Percentiles rank a stretch among this genome's conserved stretches.
These are phyloP conservation scores for Phtheirospermum japonicum DNA, from an alignment of 257 asterid species.

Conservation along the genomic window DNA sequence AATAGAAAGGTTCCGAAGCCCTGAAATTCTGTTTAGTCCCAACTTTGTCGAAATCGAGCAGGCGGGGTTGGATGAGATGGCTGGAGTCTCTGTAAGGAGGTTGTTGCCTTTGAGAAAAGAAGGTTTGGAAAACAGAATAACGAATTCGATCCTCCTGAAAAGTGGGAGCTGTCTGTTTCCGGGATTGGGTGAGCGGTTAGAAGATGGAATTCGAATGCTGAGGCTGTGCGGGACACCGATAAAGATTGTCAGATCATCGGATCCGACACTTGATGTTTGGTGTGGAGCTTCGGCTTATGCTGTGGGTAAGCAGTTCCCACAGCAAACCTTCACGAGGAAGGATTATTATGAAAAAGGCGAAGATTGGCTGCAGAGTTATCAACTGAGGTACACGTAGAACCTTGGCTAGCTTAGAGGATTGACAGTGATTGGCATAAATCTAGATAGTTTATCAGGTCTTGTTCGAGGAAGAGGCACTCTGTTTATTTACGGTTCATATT, in stretches of 20 bases:
- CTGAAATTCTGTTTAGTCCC: slow-evolving; percentile 79
- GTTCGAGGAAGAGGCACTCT: too few species aligned
- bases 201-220: slow-evolving; percentile 75
- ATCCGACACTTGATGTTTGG: slow-evolving; percentile 87
- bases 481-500: too few species aligned
- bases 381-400: slow-evolving; percentile 57
- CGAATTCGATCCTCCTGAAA: slow-evolving; percentile 69
- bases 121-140: slow-evolving; percentile 55
- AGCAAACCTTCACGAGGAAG: slow-evolving; percentile 68
- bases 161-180: slow-evolving; percentile 94
- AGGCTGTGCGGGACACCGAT: slow-evolving; percentile 82
- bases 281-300: slow-evolving; percentile 93
- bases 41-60: slow-evolving; percentile 85
- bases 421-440: too few species aligned
- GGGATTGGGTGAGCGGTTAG: slow-evolving; percentile 76
- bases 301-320: slow-evolving; percentile 48
- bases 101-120: slow-evolving; percentile 49
- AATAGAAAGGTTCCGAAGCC: slow-evolving; percentile 91
- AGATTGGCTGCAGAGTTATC: slow-evolving; percentile 74
- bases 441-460: too few species aligned
- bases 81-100: slow-evolving; percentile 63
- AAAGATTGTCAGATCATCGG: slow-evolving; percentile 52
- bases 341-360: slow-evolving; percentile 94
- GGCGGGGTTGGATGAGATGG: slow-evolving; percentile 92
- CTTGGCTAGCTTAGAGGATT: too few species aligned